Percentiles rank a stretch among this genome's conserved stretches.
Conservation (phyloP, 2,329 filamentous ascomycete genomes). For the Tolypocladium pustulatum region DNA sequence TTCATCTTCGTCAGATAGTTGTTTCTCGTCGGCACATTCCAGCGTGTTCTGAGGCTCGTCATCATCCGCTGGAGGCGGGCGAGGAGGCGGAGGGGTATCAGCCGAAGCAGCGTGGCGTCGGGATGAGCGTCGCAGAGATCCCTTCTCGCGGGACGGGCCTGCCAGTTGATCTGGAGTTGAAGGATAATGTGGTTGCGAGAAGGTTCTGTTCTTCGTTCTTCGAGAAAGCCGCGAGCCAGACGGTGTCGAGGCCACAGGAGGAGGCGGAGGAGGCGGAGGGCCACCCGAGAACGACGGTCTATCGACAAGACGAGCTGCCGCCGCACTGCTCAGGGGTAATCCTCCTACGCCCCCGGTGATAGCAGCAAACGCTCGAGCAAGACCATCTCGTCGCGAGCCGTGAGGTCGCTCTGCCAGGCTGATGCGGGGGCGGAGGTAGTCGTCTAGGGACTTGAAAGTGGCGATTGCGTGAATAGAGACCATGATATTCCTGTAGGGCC, state of each 20-base stretch:
- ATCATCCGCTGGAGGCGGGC: conserved; percentile 44
- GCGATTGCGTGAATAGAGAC: conserved; percentile 97
- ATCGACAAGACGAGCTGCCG: conserved; percentile 36
- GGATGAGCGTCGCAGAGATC: conserved; percentile 48
- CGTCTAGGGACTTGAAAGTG: conserved; percentile 92
- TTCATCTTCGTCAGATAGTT: conserved; percentile 62
- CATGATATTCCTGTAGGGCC: conserved; percentile 86
- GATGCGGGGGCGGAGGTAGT: conserved; percentile 88
- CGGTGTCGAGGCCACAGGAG: conserved; percentile 18
- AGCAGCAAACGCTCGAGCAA: conserved; percentile 61
- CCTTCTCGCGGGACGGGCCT: conserved; percentile 46
- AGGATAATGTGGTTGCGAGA: conserved; percentile 27
- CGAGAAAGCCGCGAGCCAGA: conserved; percentile 33
- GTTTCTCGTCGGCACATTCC: conserved; percentile 89
- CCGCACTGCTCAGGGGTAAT: conserved; percentile 38
- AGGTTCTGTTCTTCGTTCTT: conserved; percentile 36
- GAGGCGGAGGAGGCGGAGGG: conserved; percentile 25
- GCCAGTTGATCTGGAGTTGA: conserved; percentile 34
- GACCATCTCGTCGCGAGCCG: conserved; percentile 50
- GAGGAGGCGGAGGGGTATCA: conserved; percentile 39
- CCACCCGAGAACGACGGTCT: conserved; percentile 27
- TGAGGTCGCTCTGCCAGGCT: conserved; percentile 62
- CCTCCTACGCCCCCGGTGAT: conserved; percentile 66
- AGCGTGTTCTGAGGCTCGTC: conserved; percentile 60
- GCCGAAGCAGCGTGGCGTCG: conserved; percentile 45